Percentiles rank a stretch among this genome's conserved stretches.
phyloP scores from a whole-genome alignment of 306 rosid species.

The Sophora flavescens region DNA sequence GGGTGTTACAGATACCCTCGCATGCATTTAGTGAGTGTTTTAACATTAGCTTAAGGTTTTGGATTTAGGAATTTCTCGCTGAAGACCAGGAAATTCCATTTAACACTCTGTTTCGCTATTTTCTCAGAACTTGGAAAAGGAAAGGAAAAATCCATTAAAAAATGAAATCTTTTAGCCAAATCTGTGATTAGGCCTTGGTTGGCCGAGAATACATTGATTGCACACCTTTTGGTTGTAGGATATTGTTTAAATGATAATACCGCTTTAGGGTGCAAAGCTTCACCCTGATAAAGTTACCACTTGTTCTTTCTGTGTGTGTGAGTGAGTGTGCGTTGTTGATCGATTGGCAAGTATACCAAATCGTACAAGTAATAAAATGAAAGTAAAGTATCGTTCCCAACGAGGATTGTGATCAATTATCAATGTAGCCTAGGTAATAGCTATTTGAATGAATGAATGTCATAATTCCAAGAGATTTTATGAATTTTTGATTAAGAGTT shows the following conservation, averaged over 20 bases:
- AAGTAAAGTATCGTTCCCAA: too few species aligned
- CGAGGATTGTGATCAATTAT: too few species aligned
- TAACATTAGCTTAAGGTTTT: background rate
- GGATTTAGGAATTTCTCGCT: background rate
- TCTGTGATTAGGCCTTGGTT: constrained; percentile 23
- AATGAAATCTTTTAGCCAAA: background rate
- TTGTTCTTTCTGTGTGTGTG: too few species aligned
- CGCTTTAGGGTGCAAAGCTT: constrained; percentile 13
- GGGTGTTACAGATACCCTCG: background rate
- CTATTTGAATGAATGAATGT: too few species aligned
- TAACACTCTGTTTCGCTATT: background rate
- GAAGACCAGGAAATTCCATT: background rate
- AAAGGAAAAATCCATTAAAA: background rate
- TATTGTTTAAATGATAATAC: constrained; percentile 26
- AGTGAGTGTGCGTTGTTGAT: too few species aligned
- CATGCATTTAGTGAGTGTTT: background rate
- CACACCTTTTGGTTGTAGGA: constrained; percentile 3
- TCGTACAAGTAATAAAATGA: too few species aligned
- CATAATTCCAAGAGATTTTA: too few species aligned
- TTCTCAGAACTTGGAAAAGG: background rate
- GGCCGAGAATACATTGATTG: background rate
- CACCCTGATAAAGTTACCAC: background rate
- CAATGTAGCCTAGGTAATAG: too few species aligned
- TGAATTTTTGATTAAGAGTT: too few species aligned
- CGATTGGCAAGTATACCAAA: too few species aligned